Conservation (phyloP, 805 yeast species). For the Candida yuanshanica region DNA sequence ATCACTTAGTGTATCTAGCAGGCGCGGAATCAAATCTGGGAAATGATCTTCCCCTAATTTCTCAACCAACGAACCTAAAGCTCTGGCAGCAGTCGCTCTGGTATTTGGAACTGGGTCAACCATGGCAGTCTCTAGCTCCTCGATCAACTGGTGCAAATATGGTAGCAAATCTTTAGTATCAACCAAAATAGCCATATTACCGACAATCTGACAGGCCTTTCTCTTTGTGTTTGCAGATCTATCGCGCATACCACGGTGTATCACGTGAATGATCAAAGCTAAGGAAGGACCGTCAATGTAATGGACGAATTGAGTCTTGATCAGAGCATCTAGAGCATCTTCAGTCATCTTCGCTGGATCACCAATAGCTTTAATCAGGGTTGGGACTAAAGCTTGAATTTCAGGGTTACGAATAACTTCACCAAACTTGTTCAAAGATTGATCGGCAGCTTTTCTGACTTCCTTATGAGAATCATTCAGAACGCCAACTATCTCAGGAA, state of each 20-base stretch:
- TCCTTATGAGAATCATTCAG: constrained; percentile 94
- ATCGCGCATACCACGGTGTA: constrained; percentile 92
- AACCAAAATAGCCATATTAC: constrained; percentile 95
- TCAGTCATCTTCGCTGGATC: constrained; percentile 92
- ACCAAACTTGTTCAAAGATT: constrained; percentile 83
- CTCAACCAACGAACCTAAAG: constrained; percentile 92
- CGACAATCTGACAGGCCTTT: constrained; percentile 96
- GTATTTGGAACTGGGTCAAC: constrained; percentile 98
- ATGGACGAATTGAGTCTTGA: constrained; percentile 91
- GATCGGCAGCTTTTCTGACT: constrained; percentile 92
- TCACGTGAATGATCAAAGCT: constrained; percentile 90
- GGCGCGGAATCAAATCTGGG: constrained; percentile 84
- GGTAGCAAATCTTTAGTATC: constrained; percentile 83
- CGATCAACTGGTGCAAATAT: constrained; percentile 69
- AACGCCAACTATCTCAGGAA: constrained; percentile 95
- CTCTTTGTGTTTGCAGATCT: constrained; percentile 90
- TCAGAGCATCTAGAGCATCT: constrained; percentile 75
- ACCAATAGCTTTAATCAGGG: constrained; percentile 84
- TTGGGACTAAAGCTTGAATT: constrained; percentile 86
- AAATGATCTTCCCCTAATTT: constrained; percentile 93
- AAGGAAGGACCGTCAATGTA: constrained; percentile 97
- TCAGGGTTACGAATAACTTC: constrained; percentile 97
- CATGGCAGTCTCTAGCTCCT: constrained; percentile 88
- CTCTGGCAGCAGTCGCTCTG: constrained; percentile 95
- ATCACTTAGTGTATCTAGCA: constrained; percentile 71